Base-by-base conservation (phyloP, 805 yeast species). In the Ogataea zsoltii region DNA sequence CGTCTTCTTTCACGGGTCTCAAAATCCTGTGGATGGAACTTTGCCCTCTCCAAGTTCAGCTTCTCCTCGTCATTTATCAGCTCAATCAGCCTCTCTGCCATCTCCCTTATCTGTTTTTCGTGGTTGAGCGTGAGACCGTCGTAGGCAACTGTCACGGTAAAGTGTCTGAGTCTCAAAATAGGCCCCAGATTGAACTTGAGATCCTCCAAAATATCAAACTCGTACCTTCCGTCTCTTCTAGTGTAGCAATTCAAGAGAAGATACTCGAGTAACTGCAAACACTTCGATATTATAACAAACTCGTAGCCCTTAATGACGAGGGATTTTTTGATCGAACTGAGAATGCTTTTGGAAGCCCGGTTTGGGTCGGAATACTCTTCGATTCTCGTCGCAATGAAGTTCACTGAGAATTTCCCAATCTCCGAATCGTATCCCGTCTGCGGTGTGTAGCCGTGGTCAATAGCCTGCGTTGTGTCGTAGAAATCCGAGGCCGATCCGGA, bases 221-320 rank as follows among this genome's bases (percentile, higher is more conserved):
- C 41, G 3, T 44, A 18, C 2, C 11, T 36, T 6, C 42, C 48
- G 2, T 43, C 45, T 6, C 45, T 34, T 14, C 40, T 39, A 4
- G 28, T 35, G 44, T 48, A 62, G 45, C 68, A 61, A 44, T 63
- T 51, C n/a, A 61, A 26, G 10, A 59, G 34, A 4, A 64, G 41
- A 37, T 58, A 57, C 36, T 63, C 66, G 28, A 61, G 38, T 13
- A 62, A 37, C 21, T 45, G 53, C 14, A 64, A 45, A 36, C 66
- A 56, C 47, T 63, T 64, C 16, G 55, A 42, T 12, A 63, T 44
- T 9, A 57, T 57, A 13, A 59, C 45, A 45, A 52, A 58, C 40
- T 62, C 68, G 34, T 57, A 55, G 1, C 68, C 68, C 23, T 51
- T 54, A 13, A 58, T 62, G 13, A 64, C 52, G 13, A 56, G 44